Evolutionary conservation across 306 rosid genomes (phyloP), one percentile per base, ranked within the genome.

Genomic region (Boehmeria nivea): DNA sequence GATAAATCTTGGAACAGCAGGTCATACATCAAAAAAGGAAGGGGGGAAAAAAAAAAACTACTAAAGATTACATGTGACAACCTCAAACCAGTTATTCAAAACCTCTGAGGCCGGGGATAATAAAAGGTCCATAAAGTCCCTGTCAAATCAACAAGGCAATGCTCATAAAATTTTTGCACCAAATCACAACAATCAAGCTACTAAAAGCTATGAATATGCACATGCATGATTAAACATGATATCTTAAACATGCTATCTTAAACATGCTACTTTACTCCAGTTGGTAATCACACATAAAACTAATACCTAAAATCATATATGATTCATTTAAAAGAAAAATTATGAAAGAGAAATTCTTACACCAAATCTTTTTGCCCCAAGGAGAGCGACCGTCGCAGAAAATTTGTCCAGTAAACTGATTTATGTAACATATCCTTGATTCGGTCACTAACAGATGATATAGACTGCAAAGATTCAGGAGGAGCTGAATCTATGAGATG

Each of bases 21-120:
- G 6, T 22, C 3, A 42, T 4, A 17, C 2, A 44, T 18, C 22
- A 26, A 70, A 52, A 70, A 66, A 57, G 43, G 16, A n/a, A n/a
- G n/a, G n/a, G n/a, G n/a, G n/a, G n/a, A n/a, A n/a, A n/a, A n/a
- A n/a, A n/a, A n/a, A n/a, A n/a, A n/a, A n/a, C n/a, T n/a, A n/a
- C n/a, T n/a, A n/a, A n/a, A n/a, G n/a, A n/a, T n/a, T n/a, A n/a
- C 18, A 57, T 18, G 61, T 53, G 47, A 66, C 74, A 70, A 89
- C 99, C 95, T 87, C 93, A 69, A 91, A 91, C 99, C 96, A 84
- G 63, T 82, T 91, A 66, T 91, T 91, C 78, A 91, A 73, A 75
- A 82, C 93, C 71, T 91, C 84, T 25, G 95, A 87, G 37, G 96
- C 85, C 10, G 96, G 96, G 64, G 96, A 82, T 57, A 91, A 51